A percentile compares a stretch with the other conserved stretches of the same genome.
Evolutionary conservation across 768 basidiomycete genomes (phyloP).

Genomic region (Cantharellus cinnabarinus): DNA sequence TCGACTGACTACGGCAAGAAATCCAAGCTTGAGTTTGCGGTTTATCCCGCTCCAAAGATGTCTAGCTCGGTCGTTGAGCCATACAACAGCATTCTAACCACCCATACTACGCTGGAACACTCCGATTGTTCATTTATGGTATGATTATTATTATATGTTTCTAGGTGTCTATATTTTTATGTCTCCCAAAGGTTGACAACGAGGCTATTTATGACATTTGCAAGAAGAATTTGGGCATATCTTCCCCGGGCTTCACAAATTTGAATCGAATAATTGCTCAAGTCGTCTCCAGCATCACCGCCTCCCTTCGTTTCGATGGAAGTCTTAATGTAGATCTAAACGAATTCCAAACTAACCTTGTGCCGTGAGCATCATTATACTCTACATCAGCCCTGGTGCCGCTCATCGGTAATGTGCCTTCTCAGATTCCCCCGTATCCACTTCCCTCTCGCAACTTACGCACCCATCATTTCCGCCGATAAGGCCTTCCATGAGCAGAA

Average conservation of each 20-base stretch:
- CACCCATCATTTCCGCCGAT: conserved; percentile 77
- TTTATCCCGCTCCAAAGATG: conserved; percentile 88
- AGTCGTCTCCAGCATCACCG: conserved; percentile 94
- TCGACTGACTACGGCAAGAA: conserved; percentile 99
- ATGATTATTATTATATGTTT: conserved; percentile 2
- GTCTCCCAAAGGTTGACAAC: conserved; percentile 61
- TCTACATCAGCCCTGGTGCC: background rate
- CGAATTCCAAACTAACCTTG: conserved; percentile 98
- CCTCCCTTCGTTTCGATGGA: conserved; percentile 91
- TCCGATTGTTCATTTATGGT: conserved; percentile 99
- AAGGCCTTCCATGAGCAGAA: conserved; percentile 95
- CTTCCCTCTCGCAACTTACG: conserved; percentile 92
- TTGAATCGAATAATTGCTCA: conserved; percentile 93
- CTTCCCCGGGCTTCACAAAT: conserved; percentile 78
- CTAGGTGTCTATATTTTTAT: conserved; percentile 3
- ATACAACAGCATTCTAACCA: conserved; percentile 79
- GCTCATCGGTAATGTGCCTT: conserved; percentile 1
- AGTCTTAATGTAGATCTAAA: conserved; percentile 93
- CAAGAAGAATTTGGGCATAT: conserved; percentile 80
- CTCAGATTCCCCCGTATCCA: conserved; percentile 89
- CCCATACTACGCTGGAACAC: conserved; percentile 97
- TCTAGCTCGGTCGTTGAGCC: conserved; percentile 96
- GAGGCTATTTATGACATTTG: conserved; percentile 99
- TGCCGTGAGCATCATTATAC: conserved; percentile 46
- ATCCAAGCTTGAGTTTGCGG: conserved; percentile 95